Evolutionary conservation across 1,139 yeast genomes (phyloP).

Genomic region (Martiniozyma asiatica): DNA sequence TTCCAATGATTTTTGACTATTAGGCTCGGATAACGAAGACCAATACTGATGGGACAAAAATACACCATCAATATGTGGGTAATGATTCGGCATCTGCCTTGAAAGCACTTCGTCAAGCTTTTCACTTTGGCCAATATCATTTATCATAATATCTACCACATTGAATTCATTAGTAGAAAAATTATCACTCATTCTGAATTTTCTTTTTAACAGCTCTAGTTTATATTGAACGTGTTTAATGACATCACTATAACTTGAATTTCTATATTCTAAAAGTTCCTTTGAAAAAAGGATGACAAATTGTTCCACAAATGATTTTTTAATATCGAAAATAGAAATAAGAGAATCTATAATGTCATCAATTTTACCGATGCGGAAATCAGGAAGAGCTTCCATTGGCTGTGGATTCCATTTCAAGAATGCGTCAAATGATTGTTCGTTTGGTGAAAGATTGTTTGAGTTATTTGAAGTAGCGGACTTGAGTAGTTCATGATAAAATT

Average conservation of each 20-base stretch:
- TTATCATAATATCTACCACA: constrained; percentile 73
- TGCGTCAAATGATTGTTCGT: constrained; percentile 7
- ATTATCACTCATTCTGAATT: constrained; percentile 29
- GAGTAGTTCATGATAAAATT: constrained; percentile 43
- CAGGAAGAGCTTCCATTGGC: constrained; percentile 87
- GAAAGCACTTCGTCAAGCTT: constrained; percentile 26
- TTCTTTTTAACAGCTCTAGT: constrained; percentile 42
- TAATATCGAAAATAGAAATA: constrained; percentile 66
- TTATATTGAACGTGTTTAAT: constrained; percentile 20
- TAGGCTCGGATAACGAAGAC: constrained; percentile 34
- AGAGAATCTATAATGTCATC: constrained; percentile 63
- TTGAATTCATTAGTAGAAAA: constrained; percentile 43
- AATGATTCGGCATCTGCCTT: constrained; percentile 8
- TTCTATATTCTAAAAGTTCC: constrained; percentile 37
- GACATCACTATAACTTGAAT: constrained; percentile 34
- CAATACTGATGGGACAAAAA: constrained; percentile 34
- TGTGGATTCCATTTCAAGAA: constrained; percentile 72
- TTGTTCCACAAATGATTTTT: constrained; percentile 62
- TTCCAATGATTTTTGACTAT: constrained; percentile 2
- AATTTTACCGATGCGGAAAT: constrained; percentile 54
- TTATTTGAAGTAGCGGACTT: constrained; percentile 6
- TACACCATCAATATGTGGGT: constrained; percentile 23
- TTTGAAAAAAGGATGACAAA: constrained; percentile 56
- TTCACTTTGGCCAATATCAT: constrained; percentile 53
- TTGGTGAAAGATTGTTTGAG: neutral